These are phyloP conservation scores for Penicillium sp. DNA, from an alignment of 2,329 filamentous ascomycete genomes.

Conservation along the genomic window DNA sequence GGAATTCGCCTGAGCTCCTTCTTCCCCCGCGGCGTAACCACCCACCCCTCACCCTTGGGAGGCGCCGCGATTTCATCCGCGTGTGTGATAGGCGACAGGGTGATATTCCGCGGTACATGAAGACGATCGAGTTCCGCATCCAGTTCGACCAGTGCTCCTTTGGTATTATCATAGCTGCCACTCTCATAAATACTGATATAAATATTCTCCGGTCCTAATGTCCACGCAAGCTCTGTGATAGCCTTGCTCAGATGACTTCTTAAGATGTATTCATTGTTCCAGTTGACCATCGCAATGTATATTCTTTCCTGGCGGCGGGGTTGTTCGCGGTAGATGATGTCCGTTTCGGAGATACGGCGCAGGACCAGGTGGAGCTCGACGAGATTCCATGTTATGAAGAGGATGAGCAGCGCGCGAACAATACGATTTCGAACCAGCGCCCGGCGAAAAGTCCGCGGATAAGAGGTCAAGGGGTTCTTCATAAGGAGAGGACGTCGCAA, in stretches of 20 bases:
- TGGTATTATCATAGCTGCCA: conserved; percentile 69
- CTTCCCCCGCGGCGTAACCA: conserved; percentile 57
- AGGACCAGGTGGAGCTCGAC: conserved; percentile 23
- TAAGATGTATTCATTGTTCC: conserved; percentile 65
- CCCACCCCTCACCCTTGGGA: conserved; percentile 60
- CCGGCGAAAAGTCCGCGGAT: conserved; percentile 15
- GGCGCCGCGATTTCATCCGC: conserved; percentile 54
- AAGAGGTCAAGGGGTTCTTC: conserved; percentile 14
- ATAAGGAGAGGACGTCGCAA: conserved; percentile 15
- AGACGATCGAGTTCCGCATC: conserved; percentile 55
- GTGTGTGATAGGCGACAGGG: conserved; percentile 62
- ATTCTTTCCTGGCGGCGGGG: conserved; percentile 42
- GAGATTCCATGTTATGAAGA: conserved; percentile 23
- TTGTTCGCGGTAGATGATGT: conserved; percentile 8
- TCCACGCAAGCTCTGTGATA: conserved; percentile 57
- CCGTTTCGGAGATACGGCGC: conserved; percentile 15
- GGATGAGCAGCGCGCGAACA: conserved; percentile 17
- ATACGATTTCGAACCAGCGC: conserved; percentile 18
- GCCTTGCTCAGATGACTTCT: conserved; percentile 64
- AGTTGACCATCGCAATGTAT: conserved; percentile 70
- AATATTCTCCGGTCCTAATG: conserved; percentile 64
- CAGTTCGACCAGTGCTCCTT: conserved; percentile 60
- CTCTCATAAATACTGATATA: conserved; percentile 69
- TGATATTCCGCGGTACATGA: conserved; percentile 57
- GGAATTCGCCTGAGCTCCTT: conserved; percentile 67